phyloP scores from a whole-genome alignment of 257 asterid species.

The Solanum phureja region DNA sequence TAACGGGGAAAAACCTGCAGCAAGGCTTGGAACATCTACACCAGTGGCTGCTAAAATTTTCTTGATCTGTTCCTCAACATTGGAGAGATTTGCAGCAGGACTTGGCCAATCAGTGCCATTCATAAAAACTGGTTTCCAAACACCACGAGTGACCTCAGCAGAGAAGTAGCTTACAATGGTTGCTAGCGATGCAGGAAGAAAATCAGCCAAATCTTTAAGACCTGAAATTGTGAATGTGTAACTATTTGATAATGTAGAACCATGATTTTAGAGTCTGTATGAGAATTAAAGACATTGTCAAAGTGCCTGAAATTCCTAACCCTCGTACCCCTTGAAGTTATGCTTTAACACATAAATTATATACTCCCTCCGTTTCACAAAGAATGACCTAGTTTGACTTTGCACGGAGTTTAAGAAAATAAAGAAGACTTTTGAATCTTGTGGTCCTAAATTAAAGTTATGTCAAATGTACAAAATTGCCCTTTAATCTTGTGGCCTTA shows the following conservation, averaged over 20 bases:
- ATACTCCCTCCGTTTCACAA: not conserved
- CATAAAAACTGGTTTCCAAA: conserved; percentile 93
- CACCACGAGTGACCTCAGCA: conserved; percentile 98
- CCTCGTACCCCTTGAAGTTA: not conserved
- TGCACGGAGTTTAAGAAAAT: no score
- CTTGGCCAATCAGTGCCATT: conserved; percentile 99
- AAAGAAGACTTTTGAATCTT: no score
- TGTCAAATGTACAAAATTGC: no score
- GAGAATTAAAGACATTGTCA: not conserved
- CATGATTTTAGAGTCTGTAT: not conserved
- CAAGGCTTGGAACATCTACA: conserved; percentile 91
- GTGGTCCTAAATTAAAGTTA: no score
- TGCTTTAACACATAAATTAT: not conserved
- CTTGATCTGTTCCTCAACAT: conserved; percentile 92
- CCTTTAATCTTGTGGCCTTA: no score
- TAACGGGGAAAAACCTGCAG: conserved; percentile 46
- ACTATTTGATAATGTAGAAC: not conserved
- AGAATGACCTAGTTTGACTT: no score
- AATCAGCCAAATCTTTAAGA: conserved; percentile 93
- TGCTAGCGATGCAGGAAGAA: conserved; percentile 95
- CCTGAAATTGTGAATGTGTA: conserved; percentile 28
- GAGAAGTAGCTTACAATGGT: conserved; percentile 93
- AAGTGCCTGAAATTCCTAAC: not conserved
- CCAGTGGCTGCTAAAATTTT: conserved; percentile 91
- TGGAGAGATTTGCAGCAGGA: conserved; percentile 84